Evolutionary conservation across 768 basidiomycete genomes (phyloP), one percentile per base, ranked within the genome.

Genomic region (Mycena olivaceomarginata): DNA sequence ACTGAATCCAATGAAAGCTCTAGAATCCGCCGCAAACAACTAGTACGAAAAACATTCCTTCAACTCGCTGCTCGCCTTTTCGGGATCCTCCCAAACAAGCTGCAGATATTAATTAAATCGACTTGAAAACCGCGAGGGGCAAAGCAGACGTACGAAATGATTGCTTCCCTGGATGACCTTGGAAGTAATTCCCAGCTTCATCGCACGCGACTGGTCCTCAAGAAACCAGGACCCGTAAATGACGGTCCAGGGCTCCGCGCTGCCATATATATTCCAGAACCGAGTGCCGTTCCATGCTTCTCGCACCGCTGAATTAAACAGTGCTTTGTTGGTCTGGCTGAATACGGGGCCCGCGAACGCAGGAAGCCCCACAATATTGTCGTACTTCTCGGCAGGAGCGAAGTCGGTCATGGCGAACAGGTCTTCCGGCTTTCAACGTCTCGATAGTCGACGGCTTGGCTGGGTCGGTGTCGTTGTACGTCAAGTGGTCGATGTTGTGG

Each of bases 141-240:
- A 39, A 16, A 53, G 10, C 20, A 31, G 13, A 80, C 83, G 48
- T 62, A 83, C 83, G 46, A 82, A 84, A 70, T 83, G 83, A 67
- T 82, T 83, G 11, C 67, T 45, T 5, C 80, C 80, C 2, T 73
- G 31, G 4, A 81, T 57, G 13, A 76, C 20, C 63, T 76, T 74
- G 53, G 75, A 75, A n/a, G 70, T 41, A 45, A 84, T 77, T 13
- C 51, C 63, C 5, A 79, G 66, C 4, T 64, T 43, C 39, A 64
- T 46, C 18, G 40, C 72, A 37, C 70, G 65, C 41, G 71, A 67
- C 25, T 81, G 70, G 31, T 80, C 79, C 67, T 83, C 78, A 1
- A 83, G 65, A 13, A 62, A 70, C 83, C 83, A 84, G 16, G 31
- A 71, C 0, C 67, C 75, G 18, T 74, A 60, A 41, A 79, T 70